Evolutionary conservation across 495 filamentous ascomycete species (phyloP).

Genomic region (Aspergillus bridgeri): DNA sequence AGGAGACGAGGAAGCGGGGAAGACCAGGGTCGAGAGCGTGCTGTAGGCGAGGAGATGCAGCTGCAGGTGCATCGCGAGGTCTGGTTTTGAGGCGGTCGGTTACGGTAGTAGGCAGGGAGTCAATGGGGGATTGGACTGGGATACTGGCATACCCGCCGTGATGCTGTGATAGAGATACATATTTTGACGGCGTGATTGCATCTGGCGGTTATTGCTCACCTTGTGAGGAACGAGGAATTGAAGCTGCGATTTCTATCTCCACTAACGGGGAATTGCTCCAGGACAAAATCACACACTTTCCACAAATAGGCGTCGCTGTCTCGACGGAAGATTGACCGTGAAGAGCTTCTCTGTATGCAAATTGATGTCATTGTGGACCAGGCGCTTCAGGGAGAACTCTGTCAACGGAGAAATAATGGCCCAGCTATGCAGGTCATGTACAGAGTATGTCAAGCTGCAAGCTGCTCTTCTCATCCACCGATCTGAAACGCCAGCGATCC

Average conservation of each 20-base stretch:
- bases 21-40: slow-evolving; percentile 2
- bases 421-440: no score
- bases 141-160: background rate
- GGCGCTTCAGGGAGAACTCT: no score
- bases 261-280: slow-evolving; percentile 7
- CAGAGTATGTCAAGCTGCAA: no score
- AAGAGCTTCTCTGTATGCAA: background rate
- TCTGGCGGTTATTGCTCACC: background rate
- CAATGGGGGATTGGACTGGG: background rate
- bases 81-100: no score
- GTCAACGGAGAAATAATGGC: no score
- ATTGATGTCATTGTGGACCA: background rate
- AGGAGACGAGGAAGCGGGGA: background rate
- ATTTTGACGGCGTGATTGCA: background rate
- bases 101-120: no score
- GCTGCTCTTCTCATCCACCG: no score
- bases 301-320: background rate
- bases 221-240: background rate
- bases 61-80: background rate
- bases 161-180: background rate
- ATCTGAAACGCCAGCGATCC: no score
- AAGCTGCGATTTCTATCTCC: no score
- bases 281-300: background rate
- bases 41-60: background rate
- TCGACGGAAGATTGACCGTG: background rate